Percentiles rank a stretch among this genome's conserved stretches.
phyloP scores from a whole-genome alignment of 805 yeast species.

The Kodamaea laetipori region DNA sequence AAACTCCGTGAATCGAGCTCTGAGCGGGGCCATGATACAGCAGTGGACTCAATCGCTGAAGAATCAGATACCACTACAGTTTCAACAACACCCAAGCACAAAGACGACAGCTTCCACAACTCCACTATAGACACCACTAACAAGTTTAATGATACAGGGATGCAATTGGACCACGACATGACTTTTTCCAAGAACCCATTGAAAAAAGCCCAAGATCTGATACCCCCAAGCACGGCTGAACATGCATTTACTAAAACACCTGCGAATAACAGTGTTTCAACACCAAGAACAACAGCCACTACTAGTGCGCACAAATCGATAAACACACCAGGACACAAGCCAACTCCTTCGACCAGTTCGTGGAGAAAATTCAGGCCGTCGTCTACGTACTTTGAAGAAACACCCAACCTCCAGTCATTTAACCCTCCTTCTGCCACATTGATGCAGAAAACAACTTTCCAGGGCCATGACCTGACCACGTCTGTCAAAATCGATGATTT shows the following conservation, averaged over 20 bases:
- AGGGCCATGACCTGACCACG: constrained; percentile 21
- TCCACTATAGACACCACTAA: constrained; percentile 16
- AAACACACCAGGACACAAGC: constrained; percentile 13
- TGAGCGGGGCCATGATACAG: not conserved
- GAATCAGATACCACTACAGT: constrained; percentile 1
- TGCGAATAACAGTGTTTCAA: constrained; percentile 5
- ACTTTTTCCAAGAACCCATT: constrained; percentile 17
- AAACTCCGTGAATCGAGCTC: not conserved
- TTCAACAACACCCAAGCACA: constrained; percentile 2
- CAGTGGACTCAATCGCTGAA: constrained; percentile 4
- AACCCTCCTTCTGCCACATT: constrained; percentile 10
- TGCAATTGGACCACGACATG: constrained; percentile 25
- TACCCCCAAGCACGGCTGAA: not conserved
- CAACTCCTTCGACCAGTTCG: constrained; percentile 16
- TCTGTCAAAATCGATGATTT: constrained; percentile 30
- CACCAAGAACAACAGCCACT: constrained; percentile 16
- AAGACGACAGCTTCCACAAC: constrained; percentile 13
- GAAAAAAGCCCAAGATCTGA: constrained; percentile 1
- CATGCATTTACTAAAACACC: constrained; percentile 4
- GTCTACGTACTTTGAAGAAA: constrained; percentile 16
- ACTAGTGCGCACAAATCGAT: constrained; percentile 12
- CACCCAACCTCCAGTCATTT: constrained; percentile 13
- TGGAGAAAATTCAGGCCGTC: constrained; percentile 29
- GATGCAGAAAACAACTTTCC: constrained; percentile 11
- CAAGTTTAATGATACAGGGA: constrained; percentile 25